Evolutionary conservation across 352 stramenopile species (phyloP), one percentile per base, ranked within the genome.

Genomic region (Pythium monospermum): DNA sequence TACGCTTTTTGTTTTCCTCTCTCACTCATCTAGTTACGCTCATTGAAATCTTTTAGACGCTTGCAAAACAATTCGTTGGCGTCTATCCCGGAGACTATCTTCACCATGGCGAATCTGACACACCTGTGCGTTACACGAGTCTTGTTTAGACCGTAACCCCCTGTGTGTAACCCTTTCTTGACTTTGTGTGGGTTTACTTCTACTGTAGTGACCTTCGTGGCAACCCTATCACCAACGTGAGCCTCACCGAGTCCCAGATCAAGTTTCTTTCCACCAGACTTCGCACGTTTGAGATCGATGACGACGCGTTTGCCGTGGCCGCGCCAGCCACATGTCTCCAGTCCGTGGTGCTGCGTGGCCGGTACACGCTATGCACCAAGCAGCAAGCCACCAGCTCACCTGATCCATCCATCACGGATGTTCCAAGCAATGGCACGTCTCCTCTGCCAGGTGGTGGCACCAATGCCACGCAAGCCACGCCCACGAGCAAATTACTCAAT

Each of bases 251-350:
- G 6, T 30, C 6, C 2, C 50, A 61, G 25, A 38, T 52, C 19
- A 30, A 16, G n/a, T 66, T 66, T 37, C 28, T 66, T 3, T 53
- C 47, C 19, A 30, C 25, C 3, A 37, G 49, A 23, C 49, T 66
- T 6, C 37, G 39, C 0, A 35, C 31, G n/a, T 66, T 66, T 21
- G 25, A 56, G 21, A 60, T 66, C 25, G 57, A 66, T 21, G 10
- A 28, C 0, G 4, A 36, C 2, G 56, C 56, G 8, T 64, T 64
- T 25, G 38, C 30, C 10, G 23, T 51, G 11, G 8, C 40, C 6
- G 56, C 8, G 13, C n/a, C n/a, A n/a, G 30, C 41, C 35, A 47
- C 22, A 18, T 64, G 56, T 21, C 15, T 49, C n/a, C 26, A 51
- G 28, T 53, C 43, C 1, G 37, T 45, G 8, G 13, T 57, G 18